Conservation (phyloP, 2,329 filamentous ascomycete genomes). For the Cercospora sp. region DNA sequence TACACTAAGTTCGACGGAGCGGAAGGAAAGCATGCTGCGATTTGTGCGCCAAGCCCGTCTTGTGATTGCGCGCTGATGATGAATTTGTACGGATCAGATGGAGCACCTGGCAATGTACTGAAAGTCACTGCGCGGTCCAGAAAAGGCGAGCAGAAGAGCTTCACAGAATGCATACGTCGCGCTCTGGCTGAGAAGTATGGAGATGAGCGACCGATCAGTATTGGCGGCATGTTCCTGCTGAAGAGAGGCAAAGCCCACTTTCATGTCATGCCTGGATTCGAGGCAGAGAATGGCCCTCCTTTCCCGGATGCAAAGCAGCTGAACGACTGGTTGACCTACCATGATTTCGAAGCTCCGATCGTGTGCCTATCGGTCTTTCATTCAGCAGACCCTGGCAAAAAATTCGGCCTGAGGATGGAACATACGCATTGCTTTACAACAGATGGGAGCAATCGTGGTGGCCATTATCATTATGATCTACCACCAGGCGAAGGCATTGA, state of each 20-base stretch:
- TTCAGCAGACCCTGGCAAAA: constrained; percentile 33
- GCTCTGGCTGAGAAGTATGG: constrained; percentile 30
- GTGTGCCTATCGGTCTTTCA: constrained; percentile 37
- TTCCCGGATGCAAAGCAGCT: constrained; percentile 32
- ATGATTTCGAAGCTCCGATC: constrained; percentile 35
- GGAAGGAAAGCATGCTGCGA: constrained; percentile 42
- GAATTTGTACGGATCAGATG: constrained; percentile 35
- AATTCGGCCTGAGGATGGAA: constrained; percentile 36
- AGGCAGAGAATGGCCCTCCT: constrained; percentile 26
- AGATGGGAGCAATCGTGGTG: constrained; percentile 31
- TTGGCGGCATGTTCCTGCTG: constrained; percentile 36
- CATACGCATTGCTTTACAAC: constrained; percentile 37
- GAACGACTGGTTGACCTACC: constrained; percentile 35
- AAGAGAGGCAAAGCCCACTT: constrained; percentile 32
- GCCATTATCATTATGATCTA: constrained; percentile 37
- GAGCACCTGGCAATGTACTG: constrained; percentile 31
- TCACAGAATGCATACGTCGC: constrained; percentile 33
- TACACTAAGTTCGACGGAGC: constrained; percentile 47
- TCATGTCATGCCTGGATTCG: constrained; percentile 38
- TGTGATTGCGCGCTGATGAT: constrained; percentile 37
- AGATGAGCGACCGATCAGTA: constrained; percentile 27
- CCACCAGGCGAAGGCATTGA: constrained; percentile 24
- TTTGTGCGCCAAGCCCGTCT: constrained; percentile 28
- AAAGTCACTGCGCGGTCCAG: constrained; percentile 32
- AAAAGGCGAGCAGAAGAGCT: constrained; percentile 30